Percentiles rank a stretch among this genome's conserved stretches.
phyloP scores from a whole-genome alignment of 75 land plant species.

The Pinus tabuliformis region DNA sequence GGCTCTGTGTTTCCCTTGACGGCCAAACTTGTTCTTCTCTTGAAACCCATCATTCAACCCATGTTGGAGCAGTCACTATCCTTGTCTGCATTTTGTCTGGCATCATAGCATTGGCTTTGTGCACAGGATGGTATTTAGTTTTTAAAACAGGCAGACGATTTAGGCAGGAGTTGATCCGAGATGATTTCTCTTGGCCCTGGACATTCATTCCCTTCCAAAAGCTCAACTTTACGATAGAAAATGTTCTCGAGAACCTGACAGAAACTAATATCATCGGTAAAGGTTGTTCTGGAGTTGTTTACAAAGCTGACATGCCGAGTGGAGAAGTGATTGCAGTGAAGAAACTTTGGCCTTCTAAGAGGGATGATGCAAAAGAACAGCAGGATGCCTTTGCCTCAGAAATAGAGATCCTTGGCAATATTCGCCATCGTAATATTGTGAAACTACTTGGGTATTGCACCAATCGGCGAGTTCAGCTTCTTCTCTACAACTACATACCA shows the following conservation, averaged over 20 bases:
- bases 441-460: constrained; percentile 82
- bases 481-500: constrained; percentile 80
- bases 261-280: constrained; percentile 82
- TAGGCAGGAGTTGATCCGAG: constrained; percentile 29
- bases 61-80: constrained; percentile 26
- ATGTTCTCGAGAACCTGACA: constrained; percentile 66
- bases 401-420: constrained; percentile 80
- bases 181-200: constrained; percentile 90
- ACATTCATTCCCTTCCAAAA: constrained; percentile 85
- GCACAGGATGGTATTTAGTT: constrained; percentile 40
- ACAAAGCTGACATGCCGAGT: constrained; percentile 84
- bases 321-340: constrained; percentile 94
- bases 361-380: constrained; percentile 37
- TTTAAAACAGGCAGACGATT: constrained; percentile 27
- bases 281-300: constrained; percentile 89
- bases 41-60: constrained; percentile 23
- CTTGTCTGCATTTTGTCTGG: constrained; percentile 50
- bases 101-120: constrained; percentile 28
- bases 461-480: constrained; percentile 67
- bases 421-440: constrained; percentile 88
- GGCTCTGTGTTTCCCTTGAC: constrained; percentile 60
- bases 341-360: constrained; percentile 65
- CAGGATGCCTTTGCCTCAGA: constrained; percentile 77
- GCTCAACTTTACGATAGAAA: constrained; percentile 72
- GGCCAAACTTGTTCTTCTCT: constrained; percentile 54